Evolutionary conservation across 176 grass and related monocot species (phyloP), one percentile per base, ranked within the genome.

Genomic region (Carex parvula): DNA sequence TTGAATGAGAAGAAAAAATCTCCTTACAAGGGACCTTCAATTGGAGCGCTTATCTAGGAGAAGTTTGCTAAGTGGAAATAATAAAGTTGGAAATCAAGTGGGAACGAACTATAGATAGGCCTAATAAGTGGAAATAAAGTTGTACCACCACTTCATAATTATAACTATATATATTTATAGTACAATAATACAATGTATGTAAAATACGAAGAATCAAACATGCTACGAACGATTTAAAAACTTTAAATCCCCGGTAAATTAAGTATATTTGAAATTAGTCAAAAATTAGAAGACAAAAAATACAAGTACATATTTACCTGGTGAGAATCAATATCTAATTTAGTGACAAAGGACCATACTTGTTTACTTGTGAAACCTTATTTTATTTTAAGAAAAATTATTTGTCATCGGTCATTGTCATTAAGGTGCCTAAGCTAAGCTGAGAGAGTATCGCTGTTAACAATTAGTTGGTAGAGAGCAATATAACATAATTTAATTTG

Each of bases 1-100:
- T n/a, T n/a, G n/a, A n/a, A n/a, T n/a, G n/a, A n/a, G n/a, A n/a
- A n/a, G n/a, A n/a, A n/a, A n/a, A n/a, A n/a, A n/a, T 66, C 13
- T 33, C 30, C 13, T 67, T 35, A 37, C 14, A 39, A 18, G 68
- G 68, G 5, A 2, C 52, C 50, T 29, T 15, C 46, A 75, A 75
- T 75, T 78, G 52, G 33, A 78, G 73, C 52, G 73, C 26, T 14
- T 57, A 78, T 78, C 73, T 78, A 56, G 73, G 52, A 75, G 71
- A 29, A 75, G 46, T 52, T 78, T 78, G 73, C 73, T 78, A 78
- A 78, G 73, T 78, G 73, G 73, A 78, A 78, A 50, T 50, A 50
- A 21, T 46, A 46, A 41, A 70, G 68, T 70, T 3, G 30, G 33
- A 70, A 77, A 21, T 44, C 21, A 42, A 71, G 68, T 71, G 7